Base-by-base conservation (phyloP, 805 yeast genomes). In the Wickerhamomyces sydowiorum region DNA sequence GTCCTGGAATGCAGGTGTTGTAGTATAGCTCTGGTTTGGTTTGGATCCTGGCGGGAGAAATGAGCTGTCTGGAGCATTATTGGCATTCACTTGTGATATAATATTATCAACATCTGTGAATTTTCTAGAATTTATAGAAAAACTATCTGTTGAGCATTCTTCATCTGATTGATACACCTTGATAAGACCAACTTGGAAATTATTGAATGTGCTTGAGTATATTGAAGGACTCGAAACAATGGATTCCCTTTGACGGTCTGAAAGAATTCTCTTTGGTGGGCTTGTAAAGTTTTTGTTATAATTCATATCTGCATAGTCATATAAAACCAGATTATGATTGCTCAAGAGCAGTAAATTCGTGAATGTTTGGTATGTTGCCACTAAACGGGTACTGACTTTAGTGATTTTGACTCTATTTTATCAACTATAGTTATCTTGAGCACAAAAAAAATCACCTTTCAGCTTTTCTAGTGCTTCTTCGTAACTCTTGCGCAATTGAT, bases 111-210 rank as follows among this genome's bases (percentile, higher is more conserved):
- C 20, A 29, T 29, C 35, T 6, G 14, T 19, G 22, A 32, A 32
- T 4, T 20, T 18, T 19, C 20, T 32, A 1, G 50, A 39, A 3
- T 39, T 39, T 14, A 52, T 13, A 1, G 52, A 47, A 22, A 45
- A 47, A 8, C 51, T 49, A 17, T 51, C 51, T 22, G 42, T 44
- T 4, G 56, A 50, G 15, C 48, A 52, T n/a, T 28, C 19, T n/a
- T 25, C 35, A 22, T 53, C 56, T 1, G 50, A 40, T 20, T 51
- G 46, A 28, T 54, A 49, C 3, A 53, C 46, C 29, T 47, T 53
- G 41, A 54, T 50, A 12, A 53, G 41, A 1, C 57, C 56, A 31
- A 45, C 42, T 4, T 43, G n/a, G 46, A 44, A 23, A 30, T 33
- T 5, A 41, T 22, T 7, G 47, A 46, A 5, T 19, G 48, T 30